A percentile compares a stretch with the other conserved stretches of the same genome.
Conservation (phyloP, 805 yeast species). For the Saturnispora mendoncae region DNA sequence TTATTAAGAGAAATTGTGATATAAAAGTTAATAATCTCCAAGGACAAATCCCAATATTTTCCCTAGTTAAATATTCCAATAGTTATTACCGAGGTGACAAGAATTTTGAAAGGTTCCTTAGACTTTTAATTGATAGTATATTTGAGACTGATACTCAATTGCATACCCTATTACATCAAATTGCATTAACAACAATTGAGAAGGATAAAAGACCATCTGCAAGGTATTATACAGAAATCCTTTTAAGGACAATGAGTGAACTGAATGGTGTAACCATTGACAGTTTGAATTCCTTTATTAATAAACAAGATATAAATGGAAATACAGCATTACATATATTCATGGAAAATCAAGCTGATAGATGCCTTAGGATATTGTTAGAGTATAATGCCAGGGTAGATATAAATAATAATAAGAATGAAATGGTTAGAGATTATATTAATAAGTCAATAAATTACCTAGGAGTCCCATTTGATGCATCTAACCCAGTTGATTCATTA, state of each 20-base stretch:
- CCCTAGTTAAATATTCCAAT: conserved; percentile 80
- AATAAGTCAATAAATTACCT: conserved; percentile 18
- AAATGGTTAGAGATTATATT: conserved; percentile 33
- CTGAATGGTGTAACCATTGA: conserved; percentile 44
- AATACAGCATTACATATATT: conserved; percentile 49
- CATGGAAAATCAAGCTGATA: conserved; percentile 36
- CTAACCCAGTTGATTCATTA: conserved; percentile 8
- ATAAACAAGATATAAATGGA: conserved; percentile 49
- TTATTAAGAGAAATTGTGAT: conserved; percentile 70
- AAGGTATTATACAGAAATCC: conserved; percentile 67
- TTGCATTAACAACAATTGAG: conserved; percentile 62
- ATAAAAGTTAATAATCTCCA: conserved; percentile 48
- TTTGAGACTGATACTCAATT: conserved; percentile 65
- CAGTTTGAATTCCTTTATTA: conserved; percentile 46
- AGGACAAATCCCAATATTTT: conserved; percentile 83
- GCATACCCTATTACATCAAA: conserved; percentile 79
- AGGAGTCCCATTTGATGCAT: conserved; percentile 10
- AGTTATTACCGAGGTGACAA: conserved; percentile 56
- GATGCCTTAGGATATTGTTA: conserved; percentile 37
- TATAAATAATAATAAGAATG: conserved; percentile 38
- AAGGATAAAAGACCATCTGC: conserved; percentile 68
- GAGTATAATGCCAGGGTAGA: conserved; percentile 47
- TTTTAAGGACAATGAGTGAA: conserved; percentile 65
- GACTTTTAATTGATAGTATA: conserved; percentile 66
- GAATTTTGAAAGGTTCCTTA: conserved; percentile 71